These are phyloP conservation scores for Circinella umbellata DNA, from an alignment of 371 early-diverging fungal species.

Conservation along the genomic window DNA sequence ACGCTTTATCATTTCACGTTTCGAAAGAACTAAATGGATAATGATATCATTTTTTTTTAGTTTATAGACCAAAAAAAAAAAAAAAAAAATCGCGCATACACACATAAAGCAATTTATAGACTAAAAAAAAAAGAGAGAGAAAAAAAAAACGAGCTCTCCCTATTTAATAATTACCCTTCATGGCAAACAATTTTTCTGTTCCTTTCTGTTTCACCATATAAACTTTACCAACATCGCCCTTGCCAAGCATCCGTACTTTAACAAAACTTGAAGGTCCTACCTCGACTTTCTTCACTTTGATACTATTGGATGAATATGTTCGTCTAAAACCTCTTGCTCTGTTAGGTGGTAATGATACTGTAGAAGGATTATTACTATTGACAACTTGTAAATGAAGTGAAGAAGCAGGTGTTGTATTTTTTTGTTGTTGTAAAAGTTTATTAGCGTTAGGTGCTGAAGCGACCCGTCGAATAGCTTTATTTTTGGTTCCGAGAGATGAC, in stretches of 20 bases:
- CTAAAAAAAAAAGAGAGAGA: neutral
- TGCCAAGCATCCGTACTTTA: conserved; percentile 88
- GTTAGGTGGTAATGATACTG: conserved; percentile 9
- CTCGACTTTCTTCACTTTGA: conserved; percentile 76
- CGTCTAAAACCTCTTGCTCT: conserved; percentile 41
- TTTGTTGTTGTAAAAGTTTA: conserved; percentile 17
- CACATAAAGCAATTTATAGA: no score
- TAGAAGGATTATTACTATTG: neutral
- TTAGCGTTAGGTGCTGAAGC: conserved; percentile 66
- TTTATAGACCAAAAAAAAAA: no score
- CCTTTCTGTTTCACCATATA: conserved; percentile 91
- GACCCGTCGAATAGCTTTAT: conserved; percentile 56
- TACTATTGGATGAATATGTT: conserved; percentile 80
- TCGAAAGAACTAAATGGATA: conserved; percentile 71
- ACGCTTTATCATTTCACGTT: conserved; percentile 93
- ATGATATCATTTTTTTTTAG: neutral
- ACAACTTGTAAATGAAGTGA: conserved; percentile 18
- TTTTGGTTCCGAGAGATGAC: conserved; percentile 24
- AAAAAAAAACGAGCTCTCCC: neutral
- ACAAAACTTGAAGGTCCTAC: conserved; percentile 83
- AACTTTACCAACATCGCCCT: conserved; percentile 96
- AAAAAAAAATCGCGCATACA: no score
- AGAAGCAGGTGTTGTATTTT: conserved; percentile 19
- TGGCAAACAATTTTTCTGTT: conserved; percentile 82
- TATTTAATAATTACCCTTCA: conserved; percentile 70